These are phyloP conservation scores for Penicillium ochrochloron DNA, from an alignment of 495 filamentous ascomycete genomes.

Conservation along the genomic window DNA sequence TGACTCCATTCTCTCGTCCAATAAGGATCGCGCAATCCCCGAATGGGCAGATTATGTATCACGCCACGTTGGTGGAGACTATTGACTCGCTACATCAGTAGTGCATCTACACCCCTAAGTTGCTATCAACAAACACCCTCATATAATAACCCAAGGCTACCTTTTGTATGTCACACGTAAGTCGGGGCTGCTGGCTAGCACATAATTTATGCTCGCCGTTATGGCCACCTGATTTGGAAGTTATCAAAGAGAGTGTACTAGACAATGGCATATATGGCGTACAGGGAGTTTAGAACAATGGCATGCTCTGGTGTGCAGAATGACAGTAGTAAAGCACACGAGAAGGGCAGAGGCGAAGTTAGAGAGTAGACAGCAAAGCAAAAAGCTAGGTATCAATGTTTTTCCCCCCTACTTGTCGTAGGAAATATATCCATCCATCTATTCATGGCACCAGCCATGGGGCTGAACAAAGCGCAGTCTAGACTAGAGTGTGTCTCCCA, in stretches of 20 bases:
- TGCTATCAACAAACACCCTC: background rate
- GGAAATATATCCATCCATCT: background rate
- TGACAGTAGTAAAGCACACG: too few relatives aligned
- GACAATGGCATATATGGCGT: too few relatives aligned
- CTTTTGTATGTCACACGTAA: background rate
- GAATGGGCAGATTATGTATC: slow-evolving; percentile 13
- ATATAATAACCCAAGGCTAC: background rate
- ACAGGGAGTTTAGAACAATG: too few relatives aligned
- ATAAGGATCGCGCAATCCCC: background rate
- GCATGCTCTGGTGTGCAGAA: too few relatives aligned
- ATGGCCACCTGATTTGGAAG: too few relatives aligned
- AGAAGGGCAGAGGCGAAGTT: too few relatives aligned
- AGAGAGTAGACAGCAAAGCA: too few relatives aligned
- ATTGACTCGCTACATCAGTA: background rate
- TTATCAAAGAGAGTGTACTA: too few relatives aligned
- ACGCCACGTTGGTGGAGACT: slow-evolving; percentile 28
- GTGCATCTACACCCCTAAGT: background rate
- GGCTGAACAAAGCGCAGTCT: background rate
- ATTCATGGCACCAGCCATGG: background rate
- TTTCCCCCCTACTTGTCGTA: too few relatives aligned
- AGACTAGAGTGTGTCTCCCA: slow-evolving; percentile 7
- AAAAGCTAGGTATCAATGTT: too few relatives aligned
- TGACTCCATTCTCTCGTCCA: background rate
- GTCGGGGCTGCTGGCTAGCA: too few relatives aligned
- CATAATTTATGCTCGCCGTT: too few relatives aligned